Evolutionary conservation across 1,284 basidiomycete genomes (phyloP), one percentile per base, ranked within the genome.

Genomic region (Ceratobasidium sp.): DNA sequence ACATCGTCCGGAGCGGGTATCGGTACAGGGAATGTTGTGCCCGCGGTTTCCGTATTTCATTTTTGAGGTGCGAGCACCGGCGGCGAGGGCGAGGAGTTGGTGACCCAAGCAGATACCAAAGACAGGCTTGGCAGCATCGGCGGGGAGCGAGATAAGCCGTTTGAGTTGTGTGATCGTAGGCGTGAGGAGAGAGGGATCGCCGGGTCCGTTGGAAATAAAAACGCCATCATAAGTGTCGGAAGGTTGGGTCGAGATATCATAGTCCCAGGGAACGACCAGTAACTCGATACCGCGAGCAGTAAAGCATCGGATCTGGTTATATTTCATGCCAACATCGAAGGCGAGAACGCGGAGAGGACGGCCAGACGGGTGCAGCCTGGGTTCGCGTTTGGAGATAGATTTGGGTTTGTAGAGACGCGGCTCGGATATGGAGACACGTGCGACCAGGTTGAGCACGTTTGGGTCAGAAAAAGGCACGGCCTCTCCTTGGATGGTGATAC

Each of bases 31-130:
- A 79, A 99, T 95, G 83, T 99, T 99, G 82, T 98, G 96, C 14
- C 98, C 98, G 77, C 98, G 94, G 81, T 99, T 99, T 72, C 98
- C 98, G 82, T 98, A 99, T 85, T 98, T 98, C 94, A 99, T 98
- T 84, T 99, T 99, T 62, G 92, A 93, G 8, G 98, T 99, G 75
- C 86, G 88, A 9, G 96, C 97, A 58, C 98, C 98, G 4, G 94
- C 93, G 49, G 98, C 98, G 72, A 98, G 89, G 5, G 96, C 95
- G 75, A 99, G 89, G 35, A 99, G 87, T 83, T 99, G 98, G 82
- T 99, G 98, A 61, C 98, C 98, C 49, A 99, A 89, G 85, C 98
- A 99, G 80, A 99, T 99, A 82, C 98, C 98, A 79, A 99, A 99
- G 79, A 99, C 93, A 43, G 98, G 98, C 59, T 87, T 87, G 77